Conservation (phyloP, 208 protist genomes). For the Trypanosoma vivax region DNA sequence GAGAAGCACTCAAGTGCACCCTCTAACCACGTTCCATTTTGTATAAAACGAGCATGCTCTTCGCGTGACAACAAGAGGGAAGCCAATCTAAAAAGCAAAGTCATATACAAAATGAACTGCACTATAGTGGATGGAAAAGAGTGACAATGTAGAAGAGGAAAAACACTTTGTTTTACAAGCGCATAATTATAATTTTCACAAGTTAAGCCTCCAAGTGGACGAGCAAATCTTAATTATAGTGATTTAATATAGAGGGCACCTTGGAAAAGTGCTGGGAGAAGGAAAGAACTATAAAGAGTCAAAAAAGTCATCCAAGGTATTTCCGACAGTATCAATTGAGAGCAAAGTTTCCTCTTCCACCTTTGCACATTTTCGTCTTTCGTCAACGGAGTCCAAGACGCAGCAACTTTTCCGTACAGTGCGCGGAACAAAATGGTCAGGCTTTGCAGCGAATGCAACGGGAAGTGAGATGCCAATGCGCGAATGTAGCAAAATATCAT, state of each 20-base stretch:
- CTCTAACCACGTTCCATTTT: conserved; percentile 20
- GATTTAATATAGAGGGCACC: not conserved
- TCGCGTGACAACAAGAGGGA: conserved; percentile 13
- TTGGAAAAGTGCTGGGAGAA: not conserved
- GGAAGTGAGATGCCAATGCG: not conserved
- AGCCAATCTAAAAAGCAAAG: conserved; percentile 2
- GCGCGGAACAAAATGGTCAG: conserved; percentile 23
- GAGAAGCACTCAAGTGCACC: conserved; percentile 23
- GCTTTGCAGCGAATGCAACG: not conserved
- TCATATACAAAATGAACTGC: conserved; percentile 3
- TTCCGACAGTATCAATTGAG: conserved; percentile 18
- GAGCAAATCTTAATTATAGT: not conserved
- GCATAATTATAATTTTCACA: too few species aligned
- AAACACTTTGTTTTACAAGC: not conserved
- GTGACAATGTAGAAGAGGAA: not conserved
- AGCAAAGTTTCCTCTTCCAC: conserved; percentile 46
- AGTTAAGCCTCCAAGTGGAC: too few species aligned
- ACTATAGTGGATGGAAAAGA: conserved; percentile 1
- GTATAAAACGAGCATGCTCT: conserved; percentile 19
- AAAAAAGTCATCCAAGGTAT: conserved; percentile 53
- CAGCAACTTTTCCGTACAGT: conserved; percentile 9
- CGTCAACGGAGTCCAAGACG: not conserved
- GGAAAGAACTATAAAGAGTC: conserved; percentile 28
- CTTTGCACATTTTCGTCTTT: conserved; percentile 20
- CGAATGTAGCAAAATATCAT: conserved; percentile 1